These are phyloP conservation scores for Keithomyces neogunnii DNA, from an alignment of 2,329 filamentous ascomycete species.

Conservation along the genomic window DNA sequence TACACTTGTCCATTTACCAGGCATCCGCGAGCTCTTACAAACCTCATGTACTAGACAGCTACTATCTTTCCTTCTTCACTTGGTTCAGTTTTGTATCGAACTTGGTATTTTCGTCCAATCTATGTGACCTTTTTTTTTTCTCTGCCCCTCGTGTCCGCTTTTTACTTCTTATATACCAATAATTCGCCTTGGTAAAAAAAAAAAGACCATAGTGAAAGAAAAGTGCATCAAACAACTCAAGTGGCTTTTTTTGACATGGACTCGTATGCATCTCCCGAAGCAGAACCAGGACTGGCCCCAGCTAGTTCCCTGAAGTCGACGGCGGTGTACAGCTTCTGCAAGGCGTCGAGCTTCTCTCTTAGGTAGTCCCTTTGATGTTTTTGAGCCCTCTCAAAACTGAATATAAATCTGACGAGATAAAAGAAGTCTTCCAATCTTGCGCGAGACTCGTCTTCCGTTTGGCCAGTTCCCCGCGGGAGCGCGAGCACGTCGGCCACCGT, in stretches of 20 bases:
- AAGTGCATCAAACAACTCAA: background rate
- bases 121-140: too few relatives aligned
- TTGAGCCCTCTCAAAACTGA: constrained; percentile 39
- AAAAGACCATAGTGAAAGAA: too few relatives aligned
- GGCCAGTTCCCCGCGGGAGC: constrained; percentile 32
- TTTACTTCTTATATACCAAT: too few relatives aligned
- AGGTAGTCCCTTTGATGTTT: constrained; percentile 33
- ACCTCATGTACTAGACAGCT: too few relatives aligned
- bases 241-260: constrained; percentile 2
- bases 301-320: constrained; percentile 19
- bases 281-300: constrained; percentile 13
- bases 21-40: too few relatives aligned
- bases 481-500: constrained; percentile 51
- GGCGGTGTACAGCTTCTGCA: constrained; percentile 22
- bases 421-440: constrained; percentile 44
- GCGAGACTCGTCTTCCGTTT: constrained; percentile 32
- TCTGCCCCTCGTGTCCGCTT: too few relatives aligned
- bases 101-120: too few relatives aligned
- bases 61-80: too few relatives aligned
- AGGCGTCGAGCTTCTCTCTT: constrained; percentile 28
- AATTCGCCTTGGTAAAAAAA: too few relatives aligned
- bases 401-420: constrained; percentile 41
- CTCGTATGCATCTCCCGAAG: constrained; percentile 1
- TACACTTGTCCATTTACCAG: too few relatives aligned
- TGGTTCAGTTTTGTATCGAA: too few relatives aligned